A percentile compares a stretch with the other conserved stretches of the same genome.
These are phyloP conservation scores for Hirschioporus abietinus DNA, from an alignment of 768 basidiomycete species.

Conservation along the genomic window DNA sequence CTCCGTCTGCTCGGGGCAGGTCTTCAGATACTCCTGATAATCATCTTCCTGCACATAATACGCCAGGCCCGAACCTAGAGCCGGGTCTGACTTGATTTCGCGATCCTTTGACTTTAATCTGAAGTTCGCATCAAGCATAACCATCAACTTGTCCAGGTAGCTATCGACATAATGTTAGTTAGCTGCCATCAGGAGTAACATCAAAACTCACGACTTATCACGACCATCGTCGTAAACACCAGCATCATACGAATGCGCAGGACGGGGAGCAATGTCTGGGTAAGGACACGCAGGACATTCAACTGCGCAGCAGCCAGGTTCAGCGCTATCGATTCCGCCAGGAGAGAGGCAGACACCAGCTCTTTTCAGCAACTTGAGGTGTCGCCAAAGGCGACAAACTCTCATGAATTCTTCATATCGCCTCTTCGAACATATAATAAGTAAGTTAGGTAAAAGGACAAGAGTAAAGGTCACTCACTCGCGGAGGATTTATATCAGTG, in stretches of 20 bases:
- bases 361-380: constrained; percentile 22
- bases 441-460: not conserved
- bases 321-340: constrained; percentile 14
- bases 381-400: constrained; percentile 17
- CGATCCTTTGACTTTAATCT: constrained; percentile 16
- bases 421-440: not conserved
- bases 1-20: constrained; percentile 14
- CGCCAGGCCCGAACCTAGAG: constrained; percentile 20
- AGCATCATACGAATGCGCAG: not conserved
- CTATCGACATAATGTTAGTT: not conserved
- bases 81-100: constrained; percentile 12
- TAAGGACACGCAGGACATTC: constrained; percentile 23
- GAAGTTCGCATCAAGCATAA: constrained; percentile 27
- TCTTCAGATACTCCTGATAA: constrained; percentile 18
- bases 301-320: constrained; percentile 18
- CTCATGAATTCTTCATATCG: constrained; percentile 17
- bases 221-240: not conserved
- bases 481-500: constrained; percentile 5
- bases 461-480: not conserved
- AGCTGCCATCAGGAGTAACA: not conserved
- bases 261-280: constrained; percentile 9
- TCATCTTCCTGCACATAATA: constrained; percentile 21
- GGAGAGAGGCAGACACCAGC: constrained; percentile 18
- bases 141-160: not conserved
- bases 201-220: not conserved